Conservation (phyloP, 2,329 filamentous ascomycete genomes). For the Periconia sp. region DNA sequence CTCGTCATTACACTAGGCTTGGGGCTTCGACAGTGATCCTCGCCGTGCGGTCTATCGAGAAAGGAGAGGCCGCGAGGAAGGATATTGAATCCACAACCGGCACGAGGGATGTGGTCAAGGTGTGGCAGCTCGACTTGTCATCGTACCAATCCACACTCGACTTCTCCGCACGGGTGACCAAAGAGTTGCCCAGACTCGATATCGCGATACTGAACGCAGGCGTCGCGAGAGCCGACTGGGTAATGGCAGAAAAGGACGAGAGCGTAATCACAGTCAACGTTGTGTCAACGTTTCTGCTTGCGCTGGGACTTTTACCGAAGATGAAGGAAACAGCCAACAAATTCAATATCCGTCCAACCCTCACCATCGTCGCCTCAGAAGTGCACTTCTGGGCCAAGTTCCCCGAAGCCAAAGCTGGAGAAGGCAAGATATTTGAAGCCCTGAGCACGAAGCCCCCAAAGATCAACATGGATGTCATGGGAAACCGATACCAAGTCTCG, state of each 20-base stretch:
- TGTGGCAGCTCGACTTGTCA: slow-evolving; percentile 53
- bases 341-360: slow-evolving; percentile 30
- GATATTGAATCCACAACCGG: slow-evolving; percentile 45
- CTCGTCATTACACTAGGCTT: slow-evolving; percentile 48
- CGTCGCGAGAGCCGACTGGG: slow-evolving; percentile 31
- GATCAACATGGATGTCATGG: slow-evolving; percentile 14
- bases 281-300: slow-evolving; percentile 47
- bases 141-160: slow-evolving; percentile 45
- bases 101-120: slow-evolving; percentile 43
- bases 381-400: slow-evolving; percentile 37
- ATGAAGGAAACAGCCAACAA: slow-evolving; percentile 27
- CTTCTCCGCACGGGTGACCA: slow-evolving; percentile 35
- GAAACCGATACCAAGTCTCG: slow-evolving; percentile 30
- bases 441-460: slow-evolving; percentile 24
- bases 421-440: slow-evolving; percentile 34
- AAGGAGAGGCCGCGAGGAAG: slow-evolving; percentile 52
- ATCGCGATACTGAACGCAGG: slow-evolving; percentile 49
- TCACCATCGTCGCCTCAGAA: slow-evolving; percentile 42
- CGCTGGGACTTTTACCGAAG: slow-evolving; percentile 33
- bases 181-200: slow-evolving; percentile 40
- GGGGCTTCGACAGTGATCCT: slow-evolving; percentile 52
- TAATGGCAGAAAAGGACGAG: slow-evolving; percentile 36
- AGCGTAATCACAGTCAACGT: slow-evolving; percentile 48
- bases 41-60: slow-evolving; percentile 48
- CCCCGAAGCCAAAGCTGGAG: slow-evolving; percentile 25